Evolutionary conservation across 1,284 basidiomycete species (phyloP).

Genomic region (Exobasidium rhododendri): DNA sequence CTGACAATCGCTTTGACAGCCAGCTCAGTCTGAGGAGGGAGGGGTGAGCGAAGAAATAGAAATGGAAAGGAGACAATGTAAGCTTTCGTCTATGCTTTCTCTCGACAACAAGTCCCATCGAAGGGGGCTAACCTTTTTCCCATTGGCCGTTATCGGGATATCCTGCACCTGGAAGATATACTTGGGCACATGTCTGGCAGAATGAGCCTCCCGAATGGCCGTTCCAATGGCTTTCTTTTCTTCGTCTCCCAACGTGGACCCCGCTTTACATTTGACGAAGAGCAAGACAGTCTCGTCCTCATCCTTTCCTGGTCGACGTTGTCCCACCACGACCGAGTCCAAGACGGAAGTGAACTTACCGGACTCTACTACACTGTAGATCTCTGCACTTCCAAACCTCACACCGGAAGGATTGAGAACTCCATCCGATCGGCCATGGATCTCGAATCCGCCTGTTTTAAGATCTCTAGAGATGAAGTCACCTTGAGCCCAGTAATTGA

Average conservation of each 20-base stretch:
- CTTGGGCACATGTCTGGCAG: constrained; percentile 56
- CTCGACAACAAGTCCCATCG: no score
- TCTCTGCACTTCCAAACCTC: constrained; percentile 77
- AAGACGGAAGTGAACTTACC: constrained; percentile 54
- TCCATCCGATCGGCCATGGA: constrained; percentile 64
- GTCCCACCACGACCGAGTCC: constrained; percentile 72
- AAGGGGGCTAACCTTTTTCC: constrained; percentile 60
- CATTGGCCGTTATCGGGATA: constrained; percentile 77
- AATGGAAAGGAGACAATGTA: background rate
- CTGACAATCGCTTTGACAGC: constrained; percentile 45
- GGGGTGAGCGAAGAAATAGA: background rate
- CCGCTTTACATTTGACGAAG: constrained; percentile 60
- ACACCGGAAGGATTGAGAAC: constrained; percentile 68
- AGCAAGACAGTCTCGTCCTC: constrained; percentile 78
- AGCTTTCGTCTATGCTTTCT: background rate
- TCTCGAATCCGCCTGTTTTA: constrained; percentile 69
- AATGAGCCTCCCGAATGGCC: constrained; percentile 67
- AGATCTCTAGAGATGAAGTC: constrained; percentile 63
- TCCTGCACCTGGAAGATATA: constrained; percentile 70
- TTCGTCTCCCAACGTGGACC: background rate
- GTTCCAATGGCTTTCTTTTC: constrained; percentile 62
- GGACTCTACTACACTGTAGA: constrained; percentile 69
- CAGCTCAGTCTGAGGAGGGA: constrained; percentile 28
- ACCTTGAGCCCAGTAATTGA: constrained; percentile 64
- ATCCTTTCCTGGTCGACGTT: constrained; percentile 68